phyloP scores from a whole-genome alignment of 768 basidiomycete species.

The Pisolithus marmoratus region DNA sequence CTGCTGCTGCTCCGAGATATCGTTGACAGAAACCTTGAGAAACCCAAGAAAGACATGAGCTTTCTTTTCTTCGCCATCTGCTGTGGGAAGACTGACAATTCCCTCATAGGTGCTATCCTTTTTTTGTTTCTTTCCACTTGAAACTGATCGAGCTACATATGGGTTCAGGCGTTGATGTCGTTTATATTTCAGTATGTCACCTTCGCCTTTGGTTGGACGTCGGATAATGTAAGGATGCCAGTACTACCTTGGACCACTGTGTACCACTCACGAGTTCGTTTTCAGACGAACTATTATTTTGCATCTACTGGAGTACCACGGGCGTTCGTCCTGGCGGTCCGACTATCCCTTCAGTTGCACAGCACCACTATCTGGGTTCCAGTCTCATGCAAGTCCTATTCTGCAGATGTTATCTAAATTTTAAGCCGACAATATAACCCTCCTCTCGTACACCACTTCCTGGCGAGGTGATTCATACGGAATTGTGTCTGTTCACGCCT shows the following conservation, averaged over 20 bases:
- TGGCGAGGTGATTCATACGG: slow-evolving; percentile 14
- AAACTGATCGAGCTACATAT: background rate
- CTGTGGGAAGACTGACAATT: slow-evolving; percentile 41
- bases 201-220: slow-evolving; percentile 56
- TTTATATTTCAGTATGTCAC: slow-evolving; percentile 65
- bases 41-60: slow-evolving; percentile 54
- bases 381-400: background rate
- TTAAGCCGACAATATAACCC: slow-evolving; percentile 35
- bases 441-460: slow-evolving; percentile 11
- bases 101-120: slow-evolving; percentile 37
- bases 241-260: background rate
- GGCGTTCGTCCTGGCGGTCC: slow-evolving; percentile 44
- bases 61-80: slow-evolving; percentile 50
- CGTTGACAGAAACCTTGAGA: slow-evolving; percentile 33
- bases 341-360: slow-evolving; percentile 53
- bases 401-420: slow-evolving; percentile 48
- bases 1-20: slow-evolving; percentile 46
- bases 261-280: too few relatives aligned
- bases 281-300: too few relatives aligned
- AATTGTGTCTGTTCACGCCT: background rate
- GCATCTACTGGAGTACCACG: too few relatives aligned
- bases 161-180: slow-evolving; percentile 49
- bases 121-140: background rate
- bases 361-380: background rate
- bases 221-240: slow-evolving; percentile 47